A percentile compares a stretch with the other conserved stretches of the same genome.
Evolutionary conservation across 2,329 filamentous ascomycete genomes (phyloP).

Genomic region (Monilinia aucupariae): DNA sequence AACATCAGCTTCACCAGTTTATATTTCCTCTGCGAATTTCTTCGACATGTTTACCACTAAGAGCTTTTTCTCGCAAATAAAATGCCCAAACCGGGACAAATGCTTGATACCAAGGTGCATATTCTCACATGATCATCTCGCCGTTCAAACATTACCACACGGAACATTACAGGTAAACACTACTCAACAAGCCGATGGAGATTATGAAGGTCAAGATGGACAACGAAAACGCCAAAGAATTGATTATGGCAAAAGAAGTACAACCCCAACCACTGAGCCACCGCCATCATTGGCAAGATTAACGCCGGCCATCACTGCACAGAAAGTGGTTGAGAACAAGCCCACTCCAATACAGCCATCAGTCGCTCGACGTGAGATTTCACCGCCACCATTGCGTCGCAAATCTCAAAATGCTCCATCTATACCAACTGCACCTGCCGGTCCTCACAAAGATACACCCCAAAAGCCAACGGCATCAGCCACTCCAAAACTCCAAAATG

Average conservation of each 20-base stretch:
- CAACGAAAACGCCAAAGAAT: conserved; percentile 35
- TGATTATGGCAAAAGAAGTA: conserved; percentile 18
- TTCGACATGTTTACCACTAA: conserved; percentile 34
- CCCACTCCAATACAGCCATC: neutral
- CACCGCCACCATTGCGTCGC: conserved; percentile 30
- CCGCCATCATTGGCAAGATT: neutral
- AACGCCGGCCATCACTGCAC: neutral
- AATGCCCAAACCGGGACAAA: conserved; percentile 32
- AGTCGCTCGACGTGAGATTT: conserved; percentile 23
- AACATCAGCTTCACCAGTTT: neutral
- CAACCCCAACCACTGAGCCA: neutral
- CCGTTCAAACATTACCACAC: conserved; percentile 19
- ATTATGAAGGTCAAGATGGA: conserved; percentile 31
- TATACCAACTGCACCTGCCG: conserved; percentile 8
- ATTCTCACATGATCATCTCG: conserved; percentile 25
- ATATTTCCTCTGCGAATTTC: neutral
- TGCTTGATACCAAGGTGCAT: conserved; percentile 35
- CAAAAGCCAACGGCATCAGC: neutral
- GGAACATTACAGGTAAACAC: neutral
- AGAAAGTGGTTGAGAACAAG: neutral
- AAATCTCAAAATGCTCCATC: conserved; percentile 19
- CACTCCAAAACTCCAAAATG: neutral
- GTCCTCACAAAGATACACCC: neutral
- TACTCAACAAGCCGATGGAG: neutral
- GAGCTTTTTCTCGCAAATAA: conserved; percentile 31